Base-by-base conservation (phyloP, 192 early-diverging fungal species). In the Spizellomyces punctatus region DNA sequence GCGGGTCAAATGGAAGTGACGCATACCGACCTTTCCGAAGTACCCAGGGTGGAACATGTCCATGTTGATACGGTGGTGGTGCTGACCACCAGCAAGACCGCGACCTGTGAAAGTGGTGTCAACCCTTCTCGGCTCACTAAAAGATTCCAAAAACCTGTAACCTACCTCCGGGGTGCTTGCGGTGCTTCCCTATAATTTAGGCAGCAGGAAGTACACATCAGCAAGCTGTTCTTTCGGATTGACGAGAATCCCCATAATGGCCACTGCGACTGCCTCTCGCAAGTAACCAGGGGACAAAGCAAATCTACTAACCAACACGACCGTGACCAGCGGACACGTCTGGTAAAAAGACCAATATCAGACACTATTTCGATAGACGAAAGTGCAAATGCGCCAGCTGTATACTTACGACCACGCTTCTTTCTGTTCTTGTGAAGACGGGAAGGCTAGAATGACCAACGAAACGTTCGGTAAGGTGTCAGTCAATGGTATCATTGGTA, bases 1-100 rank as follows among this genome's bases (percentile, higher is more conserved):
- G 71, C 86, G 78, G 86, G 94, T 98, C 91, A 90, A 86, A 91
- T 98, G 96, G 94, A 95, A 98, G 85, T 94, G 89, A 77, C 97
- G 93, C 97, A 97, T 97, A 95, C 97, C 97, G 85, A 99, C 96
- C 89, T 99, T 98, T 87, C 97, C 97, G 78, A 96, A 99, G 94
- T 99, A 99, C 83, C 97, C 97, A 75, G 97, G 97, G 89, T 99
- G 97, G 92, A 95, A 98, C 91, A 95, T 99, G 88, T 99, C 97
- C 92, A 99, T 95, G 89, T 97, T 95, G 86, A 97, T 98, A 78
- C 96, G 91, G 90, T 99, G 95, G 85, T 99, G 97, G 86, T 98
- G 95, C 84, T 92, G 91, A 90, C 97, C 97, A 93, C 97, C 96
- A 84, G 97, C 97, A 79, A 97, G 86, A 99, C 97, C 97, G 84